Base-by-base conservation (phyloP, 768 basidiomycete genomes). In the Sistotremastrum niveocremeum region DNA sequence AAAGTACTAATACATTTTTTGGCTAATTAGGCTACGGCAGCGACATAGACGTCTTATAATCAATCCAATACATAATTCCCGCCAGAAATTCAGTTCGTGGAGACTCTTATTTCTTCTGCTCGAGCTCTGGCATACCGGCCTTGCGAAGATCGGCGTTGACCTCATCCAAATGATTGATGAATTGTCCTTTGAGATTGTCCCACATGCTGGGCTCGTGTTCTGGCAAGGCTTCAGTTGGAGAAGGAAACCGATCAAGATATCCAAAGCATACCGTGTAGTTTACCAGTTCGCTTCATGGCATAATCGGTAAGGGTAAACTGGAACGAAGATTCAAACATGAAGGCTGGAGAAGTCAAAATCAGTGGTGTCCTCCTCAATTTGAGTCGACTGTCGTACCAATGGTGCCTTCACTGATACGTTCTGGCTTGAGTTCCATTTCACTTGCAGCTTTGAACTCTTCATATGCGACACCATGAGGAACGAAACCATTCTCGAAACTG, bases 161-260 rank as follows among this genome's bases (percentile, higher is more conserved):
- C 49, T 76, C 60, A 33, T 72, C 71, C 32, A 79, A 54, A 50
- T 78, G 75, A 49, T 73, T 67, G 58, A 78, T 54, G 57, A 82
- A 80, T 42, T 76, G 65, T 4, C 64, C 71, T 53, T 68, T 72
- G 50, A 81, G 63, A 47, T 72, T 59, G 47, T 81, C 73, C 77
- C 77, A 82, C 76, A 79, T 79, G 60, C 67, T 70, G 11, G 76
- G 77, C 52, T 78, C 77, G 57, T 77, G 77, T 55, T 72, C 76
- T 77, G 41, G 20, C 3, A 20, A 31, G 12, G 9, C n/a, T 31
- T 6, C 11, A 3, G 8, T 7, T 32, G 28, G 31, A 12, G 33
- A 12, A 12, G 12, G 20, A 20, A 49, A 39, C 35, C 37, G 2
- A 44, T 0, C 20, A 29, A 5, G 29, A 7, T 4, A 10, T 11